Percentiles rank a stretch among this genome's conserved stretches.
Evolutionary conservation across 805 yeast genomes (phyloP).

Genomic region (Yarrowia sp.): DNA sequence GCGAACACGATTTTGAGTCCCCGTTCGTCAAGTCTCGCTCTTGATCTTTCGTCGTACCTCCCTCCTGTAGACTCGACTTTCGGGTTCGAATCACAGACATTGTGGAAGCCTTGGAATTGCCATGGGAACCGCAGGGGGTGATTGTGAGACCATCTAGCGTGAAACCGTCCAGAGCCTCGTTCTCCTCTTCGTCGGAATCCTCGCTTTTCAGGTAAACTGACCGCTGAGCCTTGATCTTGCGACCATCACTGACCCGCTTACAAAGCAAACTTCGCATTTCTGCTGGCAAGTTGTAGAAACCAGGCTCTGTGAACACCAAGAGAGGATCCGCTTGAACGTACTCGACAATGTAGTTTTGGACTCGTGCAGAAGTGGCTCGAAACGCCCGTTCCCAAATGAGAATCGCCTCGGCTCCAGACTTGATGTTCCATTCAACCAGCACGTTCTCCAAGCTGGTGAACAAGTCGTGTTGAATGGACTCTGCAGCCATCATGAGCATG

Average conservation of each 20-base stretch:
- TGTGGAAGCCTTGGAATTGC: not conserved
- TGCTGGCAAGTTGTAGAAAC: not conserved
- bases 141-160: not conserved
- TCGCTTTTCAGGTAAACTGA: constrained; percentile 11
- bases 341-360: constrained; percentile 13
- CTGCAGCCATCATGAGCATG: constrained; percentile 22
- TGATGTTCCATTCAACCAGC: constrained; percentile 3
- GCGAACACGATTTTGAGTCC: too few species aligned
- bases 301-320: not conserved
- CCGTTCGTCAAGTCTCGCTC: too few species aligned
- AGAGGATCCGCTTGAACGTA: constrained; percentile 10
- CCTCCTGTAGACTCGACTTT: too few species aligned
- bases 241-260: constrained; percentile 20
- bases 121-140: not conserved
- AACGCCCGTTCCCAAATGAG: constrained; percentile 8
- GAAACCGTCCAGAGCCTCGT: not conserved
- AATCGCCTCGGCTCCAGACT: not conserved
- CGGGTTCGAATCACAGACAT: constrained; percentile 2
- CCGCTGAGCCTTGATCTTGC: constrained; percentile 5
- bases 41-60: too few species aligned
- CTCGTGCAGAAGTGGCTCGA: not conserved
- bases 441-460: not conserved
- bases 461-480: constrained; percentile 11
- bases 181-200: not conserved
- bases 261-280: constrained; percentile 20